Evolutionary conservation across 2,329 filamentous ascomycete species (phyloP).

Genomic region (Sclerotinia borealis): DNA sequence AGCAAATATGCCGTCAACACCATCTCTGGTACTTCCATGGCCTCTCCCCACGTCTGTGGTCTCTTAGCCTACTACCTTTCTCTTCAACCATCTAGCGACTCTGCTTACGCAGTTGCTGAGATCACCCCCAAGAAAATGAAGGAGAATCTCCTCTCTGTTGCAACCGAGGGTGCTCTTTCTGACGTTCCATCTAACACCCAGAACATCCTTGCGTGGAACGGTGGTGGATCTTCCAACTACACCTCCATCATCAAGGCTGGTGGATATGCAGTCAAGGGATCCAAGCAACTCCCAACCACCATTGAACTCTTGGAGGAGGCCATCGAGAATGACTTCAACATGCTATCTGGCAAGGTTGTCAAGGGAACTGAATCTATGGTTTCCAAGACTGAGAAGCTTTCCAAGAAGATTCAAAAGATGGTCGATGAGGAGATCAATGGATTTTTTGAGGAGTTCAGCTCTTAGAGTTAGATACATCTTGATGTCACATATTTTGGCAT

Average conservation of each 20-base stretch:
- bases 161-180: constrained; percentile 68
- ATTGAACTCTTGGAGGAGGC: constrained; percentile 56
- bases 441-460: constrained; percentile 46
- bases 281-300: constrained; percentile 44
- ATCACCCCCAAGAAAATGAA: constrained; percentile 95
- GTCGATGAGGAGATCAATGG: constrained; percentile 56
- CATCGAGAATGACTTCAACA: constrained; percentile 50
- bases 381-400: constrained; percentile 54
- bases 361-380: constrained; percentile 48
- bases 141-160: constrained; percentile 76
- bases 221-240: constrained; percentile 91
- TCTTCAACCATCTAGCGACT: constrained; percentile 84
- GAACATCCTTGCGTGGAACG: constrained; percentile 98
- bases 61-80: constrained; percentile 97
- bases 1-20: constrained; percentile 95
- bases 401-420: constrained; percentile 56
- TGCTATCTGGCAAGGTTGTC: constrained; percentile 51
- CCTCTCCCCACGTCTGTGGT: constrained; percentile 92
- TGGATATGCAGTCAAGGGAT: constrained; percentile 55
- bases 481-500: constrained; percentile 20
- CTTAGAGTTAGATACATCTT: constrained; percentile 20
- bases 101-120: constrained; percentile 80
- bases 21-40: constrained; percentile 99
- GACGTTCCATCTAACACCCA: constrained; percentile 81
- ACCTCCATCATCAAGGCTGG: constrained; percentile 70